Evolutionary conservation across 768 basidiomycete genomes (phyloP).

Genomic region (Coprinopsis cinerea): DNA sequence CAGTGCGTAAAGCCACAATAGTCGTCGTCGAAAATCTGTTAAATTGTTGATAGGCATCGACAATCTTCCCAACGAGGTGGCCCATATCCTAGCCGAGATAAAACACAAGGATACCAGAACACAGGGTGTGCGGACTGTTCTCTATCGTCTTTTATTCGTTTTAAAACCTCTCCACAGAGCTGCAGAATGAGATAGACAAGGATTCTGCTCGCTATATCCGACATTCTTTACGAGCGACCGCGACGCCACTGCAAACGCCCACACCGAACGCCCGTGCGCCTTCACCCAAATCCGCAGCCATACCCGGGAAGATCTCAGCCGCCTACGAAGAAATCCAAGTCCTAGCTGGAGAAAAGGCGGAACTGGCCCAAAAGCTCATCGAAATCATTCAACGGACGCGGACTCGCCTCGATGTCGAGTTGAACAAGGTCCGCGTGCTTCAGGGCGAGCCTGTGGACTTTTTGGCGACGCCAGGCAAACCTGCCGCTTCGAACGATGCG

Average conservation of each 20-base stretch:
- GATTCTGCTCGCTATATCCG: constrained; percentile 47
- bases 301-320: constrained; percentile 38
- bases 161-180: constrained; percentile 24
- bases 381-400: constrained; percentile 44
- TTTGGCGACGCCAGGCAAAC: neutral
- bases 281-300: constrained; percentile 29
- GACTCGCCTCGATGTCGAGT: constrained; percentile 44
- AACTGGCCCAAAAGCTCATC: constrained; percentile 41
- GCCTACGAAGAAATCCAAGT: constrained; percentile 42
- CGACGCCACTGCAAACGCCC: constrained; percentile 15
- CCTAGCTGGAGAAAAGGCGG: constrained; percentile 41
- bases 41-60: constrained; percentile 37
- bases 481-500: neutral
- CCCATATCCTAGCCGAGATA: constrained; percentile 48
- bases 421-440: constrained; percentile 43
- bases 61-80: constrained; percentile 48
- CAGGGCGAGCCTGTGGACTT: constrained; percentile 39
- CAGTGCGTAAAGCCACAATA: constrained; percentile 27
- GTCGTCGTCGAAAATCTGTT: neutral
- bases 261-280: constrained; percentile 27
- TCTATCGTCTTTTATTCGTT: neutral
- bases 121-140: constrained; percentile 29
- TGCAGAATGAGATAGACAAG: constrained; percentile 47
- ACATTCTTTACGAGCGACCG: constrained; percentile 30
- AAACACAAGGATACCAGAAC: constrained; percentile 38